Evolutionary conservation across 495 filamentous ascomycete species (phyloP), one percentile per base, ranked within the genome.

Genomic region (Tuber calosporum): DNA sequence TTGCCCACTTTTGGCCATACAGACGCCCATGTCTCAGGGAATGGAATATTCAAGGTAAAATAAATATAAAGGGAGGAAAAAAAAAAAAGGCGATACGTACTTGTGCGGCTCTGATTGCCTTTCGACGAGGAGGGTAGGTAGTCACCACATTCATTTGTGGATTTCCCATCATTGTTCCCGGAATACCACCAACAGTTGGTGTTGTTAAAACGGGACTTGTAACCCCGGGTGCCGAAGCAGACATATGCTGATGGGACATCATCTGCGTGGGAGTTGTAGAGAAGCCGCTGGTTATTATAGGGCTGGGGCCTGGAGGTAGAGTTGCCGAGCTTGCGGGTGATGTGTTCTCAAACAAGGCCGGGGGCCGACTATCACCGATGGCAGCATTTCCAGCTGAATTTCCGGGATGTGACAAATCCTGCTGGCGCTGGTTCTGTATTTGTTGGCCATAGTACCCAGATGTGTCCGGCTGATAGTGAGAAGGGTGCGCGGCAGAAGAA

Each of bases 61-160:
- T 34, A 39, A 45, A 26, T 72, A 26, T 30, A 4, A 34, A 70
- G 4, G 36, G 19, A 6, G 42, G 69, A 43, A 62, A 75, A 58
- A n/a, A n/a, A 42, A 43, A 39, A 58, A 58, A 17, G 30, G 72
- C 15, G 69, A 66, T 73, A 77, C 73, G 67, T 81, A 81, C 80
- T 67, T 82, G 80, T 67, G 80, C 80, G 72, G 80, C 80, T 74
- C 80, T 77, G 38, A 82, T 82, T 34, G 80, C 80, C 79, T 82
- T 82, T 43, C 80, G 75, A 39, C 79, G 79, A 15, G 80, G 80
- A 53, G 80, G 80, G 72, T 82, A 82, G 26, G 80, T 82, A 34
- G 80, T 82, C 36, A 81, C 80, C n/a, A 73, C 78, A 19, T 74
- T 74, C 77, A 78, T 78, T 19, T 71, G 71, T 42, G 72, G 76